These are phyloP conservation scores for Funneliformis caledonium DNA, from an alignment of 371 early-diverging fungal genomes.

Conservation along the genomic window DNA sequence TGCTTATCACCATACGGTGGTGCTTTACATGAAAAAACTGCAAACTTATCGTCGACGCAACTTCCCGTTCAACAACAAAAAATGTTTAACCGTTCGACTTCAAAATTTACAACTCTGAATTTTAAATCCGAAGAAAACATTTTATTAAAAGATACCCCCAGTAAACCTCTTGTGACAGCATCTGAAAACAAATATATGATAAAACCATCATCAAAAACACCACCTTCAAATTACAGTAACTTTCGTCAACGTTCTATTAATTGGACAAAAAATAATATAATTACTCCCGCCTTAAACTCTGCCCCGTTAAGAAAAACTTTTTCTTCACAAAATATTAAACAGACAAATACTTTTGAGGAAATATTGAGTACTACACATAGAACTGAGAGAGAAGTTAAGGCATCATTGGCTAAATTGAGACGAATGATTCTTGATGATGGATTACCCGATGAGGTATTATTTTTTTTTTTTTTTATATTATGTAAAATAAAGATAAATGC, in stretches of 20 bases:
- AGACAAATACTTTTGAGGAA: conserved; percentile 18
- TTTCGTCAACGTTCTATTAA: background rate
- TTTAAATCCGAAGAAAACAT: background rate
- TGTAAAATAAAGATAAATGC: background rate
- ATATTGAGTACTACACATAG: conserved; percentile 32
- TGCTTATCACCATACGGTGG: conserved; percentile 12
- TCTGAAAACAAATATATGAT: background rate
- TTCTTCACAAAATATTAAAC: background rate
- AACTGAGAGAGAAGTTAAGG: conserved; percentile 39
- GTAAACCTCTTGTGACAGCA: background rate
- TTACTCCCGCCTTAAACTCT: background rate
- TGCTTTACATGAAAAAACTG: conserved; percentile 1
- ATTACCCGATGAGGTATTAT: conserved; percentile 36
- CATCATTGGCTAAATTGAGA: conserved; percentile 25
- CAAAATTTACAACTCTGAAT: background rate
- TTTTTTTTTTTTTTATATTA: background rate
- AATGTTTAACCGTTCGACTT: background rate
- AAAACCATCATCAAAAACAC: background rate
- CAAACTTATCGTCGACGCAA: background rate
- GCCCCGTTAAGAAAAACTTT: background rate
- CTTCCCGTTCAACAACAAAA: background rate
- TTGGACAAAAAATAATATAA: background rate
- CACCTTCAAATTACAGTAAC: background rate
- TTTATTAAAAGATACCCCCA: background rate
- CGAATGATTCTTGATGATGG: conserved; percentile 27